A percentile compares a stretch with the other conserved stretches of the same genome.
phyloP scores from a whole-genome alignment of 2,329 filamentous ascomycete species.

The Mariannaea elegans region DNA sequence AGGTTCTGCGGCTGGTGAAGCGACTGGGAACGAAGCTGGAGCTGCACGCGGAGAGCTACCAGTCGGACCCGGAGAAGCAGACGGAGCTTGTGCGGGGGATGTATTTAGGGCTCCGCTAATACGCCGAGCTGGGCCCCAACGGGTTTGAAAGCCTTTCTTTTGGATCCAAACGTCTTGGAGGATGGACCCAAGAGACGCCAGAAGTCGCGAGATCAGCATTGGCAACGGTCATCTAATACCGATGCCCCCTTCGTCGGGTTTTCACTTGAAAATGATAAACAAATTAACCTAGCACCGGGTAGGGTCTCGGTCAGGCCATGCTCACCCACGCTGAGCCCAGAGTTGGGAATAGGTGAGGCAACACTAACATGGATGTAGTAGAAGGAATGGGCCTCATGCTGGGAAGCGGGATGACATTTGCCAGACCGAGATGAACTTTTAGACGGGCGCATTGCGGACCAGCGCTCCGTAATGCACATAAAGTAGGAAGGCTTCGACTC shows the following conservation, averaged over 20 bases:
- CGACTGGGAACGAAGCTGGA: not conserved
- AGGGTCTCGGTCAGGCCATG: conserved; percentile 35
- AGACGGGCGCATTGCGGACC: conserved; percentile 28
- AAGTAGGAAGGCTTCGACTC: conserved; percentile 12
- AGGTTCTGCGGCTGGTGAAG: not conserved
- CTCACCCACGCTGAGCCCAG: conserved; percentile 33
- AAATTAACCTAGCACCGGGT: conserved; percentile 6
- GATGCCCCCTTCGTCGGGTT: not conserved
- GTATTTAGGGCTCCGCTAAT: conserved; percentile 39
- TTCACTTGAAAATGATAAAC: conserved; percentile 5
- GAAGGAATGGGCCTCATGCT: conserved; percentile 14
- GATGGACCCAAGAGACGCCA: not conserved
- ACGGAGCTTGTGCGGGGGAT: conserved; percentile 35
- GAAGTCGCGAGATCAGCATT: not conserved
- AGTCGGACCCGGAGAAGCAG: not conserved
- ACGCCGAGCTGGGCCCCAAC: conserved; percentile 38
- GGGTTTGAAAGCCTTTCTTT: conserved; percentile 20
- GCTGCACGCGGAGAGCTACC: not conserved
- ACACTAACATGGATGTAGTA: conserved; percentile 23
- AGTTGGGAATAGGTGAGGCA: conserved; percentile 30
- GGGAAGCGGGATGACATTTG: conserved; percentile 30
- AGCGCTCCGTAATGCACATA: not conserved
- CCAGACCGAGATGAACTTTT: conserved; percentile 22
- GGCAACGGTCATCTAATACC: not conserved
- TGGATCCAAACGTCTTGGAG: conserved; percentile 13